phyloP scores from a whole-genome alignment of 345 rosid genomes.

The Aquilaria sinensis region DNA sequence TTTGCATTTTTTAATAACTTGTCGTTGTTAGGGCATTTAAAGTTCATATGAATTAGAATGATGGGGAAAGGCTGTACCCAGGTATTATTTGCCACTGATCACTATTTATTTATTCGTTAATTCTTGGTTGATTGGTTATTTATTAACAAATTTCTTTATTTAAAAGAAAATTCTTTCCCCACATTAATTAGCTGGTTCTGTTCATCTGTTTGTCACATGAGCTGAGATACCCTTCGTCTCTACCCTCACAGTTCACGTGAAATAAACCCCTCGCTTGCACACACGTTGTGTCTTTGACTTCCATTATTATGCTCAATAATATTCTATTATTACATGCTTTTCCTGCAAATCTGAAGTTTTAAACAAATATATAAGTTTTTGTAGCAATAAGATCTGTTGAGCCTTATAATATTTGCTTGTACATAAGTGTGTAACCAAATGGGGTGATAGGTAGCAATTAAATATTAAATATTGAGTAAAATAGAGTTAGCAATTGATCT shows the following conservation, averaged over 20 bases:
- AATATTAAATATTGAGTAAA: no score
- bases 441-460: no score
- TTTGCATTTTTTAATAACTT: no score
- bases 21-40: no score
- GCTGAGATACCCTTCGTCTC: neutral
- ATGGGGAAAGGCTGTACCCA: neutral
- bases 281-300: neutral
- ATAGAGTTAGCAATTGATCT: no score
- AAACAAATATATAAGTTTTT: no score
- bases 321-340: no score
- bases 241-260: constrained; percentile 22
- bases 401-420: neutral
- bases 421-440: no score
- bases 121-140: neutral
- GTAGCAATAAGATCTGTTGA: neutral
- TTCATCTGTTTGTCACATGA: constrained; percentile 27
- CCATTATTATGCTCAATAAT: no score
- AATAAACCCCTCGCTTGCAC: constrained; percentile 7
- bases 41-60: no score
- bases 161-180: neutral
- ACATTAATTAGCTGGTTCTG: constrained; percentile 19
- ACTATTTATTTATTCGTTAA: neutral
- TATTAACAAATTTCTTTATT: no score
- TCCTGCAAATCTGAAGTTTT: no score
- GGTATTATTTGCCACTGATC: neutral